These are phyloP conservation scores for Elsinoe ampelina DNA, from an alignment of 2,329 filamentous ascomycete species.

Conservation along the genomic window DNA sequence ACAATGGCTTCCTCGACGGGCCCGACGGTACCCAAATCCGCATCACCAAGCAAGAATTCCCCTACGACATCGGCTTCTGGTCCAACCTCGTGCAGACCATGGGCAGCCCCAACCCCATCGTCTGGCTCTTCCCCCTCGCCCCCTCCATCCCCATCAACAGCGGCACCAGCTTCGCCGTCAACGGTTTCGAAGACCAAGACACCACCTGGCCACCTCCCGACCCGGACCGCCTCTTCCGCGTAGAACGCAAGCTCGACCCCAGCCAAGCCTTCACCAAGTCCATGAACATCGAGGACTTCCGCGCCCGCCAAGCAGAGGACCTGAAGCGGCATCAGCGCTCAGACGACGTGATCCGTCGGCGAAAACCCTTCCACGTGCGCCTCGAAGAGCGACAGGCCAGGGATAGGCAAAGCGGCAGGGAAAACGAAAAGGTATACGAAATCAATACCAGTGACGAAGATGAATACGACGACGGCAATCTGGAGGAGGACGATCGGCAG, in stretches of 20 bases:
- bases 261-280: conserved; percentile 31
- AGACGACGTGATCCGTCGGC: conserved; percentile 27
- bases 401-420: not conserved
- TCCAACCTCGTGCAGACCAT: conserved; percentile 66
- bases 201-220: conserved; percentile 43
- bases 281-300: conserved; percentile 45
- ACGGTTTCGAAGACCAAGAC: conserved; percentile 57
- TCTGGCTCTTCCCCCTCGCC: conserved; percentile 63
- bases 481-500: conserved; percentile 26
- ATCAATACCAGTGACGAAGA: conserved; percentile 19
- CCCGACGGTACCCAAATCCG: conserved; percentile 47
- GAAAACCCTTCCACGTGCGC: conserved; percentile 35
- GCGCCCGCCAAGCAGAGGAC: conserved; percentile 45
- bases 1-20: conserved; percentile 48
- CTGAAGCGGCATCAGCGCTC: conserved; percentile 30
- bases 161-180: conserved; percentile 59
- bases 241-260: conserved; percentile 19
- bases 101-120: conserved; percentile 55
- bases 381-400: conserved; percentile 22
- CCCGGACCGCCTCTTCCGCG: conserved; percentile 36
- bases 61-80: conserved; percentile 71
- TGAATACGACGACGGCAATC: conserved; percentile 37
- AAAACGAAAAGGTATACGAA: conserved; percentile 16
- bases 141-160: conserved; percentile 38
- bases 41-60: conserved; percentile 63